Conservation (phyloP, 805 yeast genomes). For the Teunomyces gatunensis region DNA sequence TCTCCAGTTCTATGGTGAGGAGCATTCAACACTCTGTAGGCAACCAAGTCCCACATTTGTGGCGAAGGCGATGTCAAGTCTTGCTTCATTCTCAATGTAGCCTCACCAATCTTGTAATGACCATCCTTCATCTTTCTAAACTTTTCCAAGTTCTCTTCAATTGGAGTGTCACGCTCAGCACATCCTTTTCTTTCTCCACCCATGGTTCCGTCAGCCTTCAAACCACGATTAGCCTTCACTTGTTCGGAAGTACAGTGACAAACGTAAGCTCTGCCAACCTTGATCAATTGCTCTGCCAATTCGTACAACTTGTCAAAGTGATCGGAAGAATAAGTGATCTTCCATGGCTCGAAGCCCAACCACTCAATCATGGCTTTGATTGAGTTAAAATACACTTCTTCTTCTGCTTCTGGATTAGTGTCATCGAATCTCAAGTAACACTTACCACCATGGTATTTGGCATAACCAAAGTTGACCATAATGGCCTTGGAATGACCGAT, state of each 20-base stretch:
- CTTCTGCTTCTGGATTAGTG: constrained; percentile 98
- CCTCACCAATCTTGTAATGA: constrained; percentile 82
- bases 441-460: constrained; percentile 78
- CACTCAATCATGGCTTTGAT: constrained; percentile 83
- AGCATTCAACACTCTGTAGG: constrained; percentile 89
- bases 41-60: constrained; percentile 99
- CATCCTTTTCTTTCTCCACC: constrained; percentile 92
- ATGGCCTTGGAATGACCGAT: constrained; percentile 98
- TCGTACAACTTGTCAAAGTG: constrained; percentile 87
- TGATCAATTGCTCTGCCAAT: constrained; percentile 80
- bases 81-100: constrained; percentile 95
- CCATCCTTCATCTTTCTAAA: constrained; percentile 94
- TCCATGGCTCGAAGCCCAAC: constrained; percentile 95
- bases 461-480: constrained; percentile 97
- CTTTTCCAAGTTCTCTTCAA: constrained; percentile 72
- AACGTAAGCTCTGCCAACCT: constrained; percentile 75
- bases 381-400: constrained; percentile 82
- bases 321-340: constrained; percentile 93
- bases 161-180: constrained; percentile 64
- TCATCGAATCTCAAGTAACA: constrained; percentile 95
- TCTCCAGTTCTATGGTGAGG: constrained; percentile 96
- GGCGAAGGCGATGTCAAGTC: constrained; percentile 88
- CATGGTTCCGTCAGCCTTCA: constrained; percentile 84
- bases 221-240: constrained; percentile 86
- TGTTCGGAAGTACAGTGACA: constrained; percentile 93